Percentiles rank a stretch among this genome's conserved stretches.
phyloP scores from a whole-genome alignment of 495 filamentous ascomycete species.

The Cercophora samala region DNA sequence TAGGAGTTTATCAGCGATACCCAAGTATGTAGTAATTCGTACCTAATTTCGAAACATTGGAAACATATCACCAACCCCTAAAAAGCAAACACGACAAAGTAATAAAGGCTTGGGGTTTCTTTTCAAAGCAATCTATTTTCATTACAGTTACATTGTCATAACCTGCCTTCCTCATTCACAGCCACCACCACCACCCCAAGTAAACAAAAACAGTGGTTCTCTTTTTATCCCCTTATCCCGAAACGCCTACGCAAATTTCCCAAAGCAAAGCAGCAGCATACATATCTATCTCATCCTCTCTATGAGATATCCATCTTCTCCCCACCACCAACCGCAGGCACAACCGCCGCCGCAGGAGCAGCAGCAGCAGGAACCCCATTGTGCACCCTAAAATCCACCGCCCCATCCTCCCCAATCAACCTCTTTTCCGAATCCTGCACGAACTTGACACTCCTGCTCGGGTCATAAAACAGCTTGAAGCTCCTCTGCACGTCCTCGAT shows the following conservation, averaged over 20 bases:
- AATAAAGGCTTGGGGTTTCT: too few species aligned
- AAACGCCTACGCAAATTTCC: conserved; percentile 3
- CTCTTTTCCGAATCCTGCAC: conserved; percentile 86
- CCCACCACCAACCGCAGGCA: conserved; percentile 31
- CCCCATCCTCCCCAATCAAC: conserved; percentile 83
- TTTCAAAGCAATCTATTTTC: background rate
- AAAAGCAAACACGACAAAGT: too few species aligned
- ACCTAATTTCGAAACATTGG: too few species aligned
- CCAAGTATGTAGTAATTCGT: background rate
- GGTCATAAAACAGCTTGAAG: conserved; percentile 91
- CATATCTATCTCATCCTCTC: background rate
- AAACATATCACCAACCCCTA: background rate
- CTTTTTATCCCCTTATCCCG: conserved; percentile 2
- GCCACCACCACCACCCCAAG: background rate
- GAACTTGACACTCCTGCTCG: conserved; percentile 81
- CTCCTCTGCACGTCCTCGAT: conserved; percentile 88
- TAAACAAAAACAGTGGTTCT: background rate
- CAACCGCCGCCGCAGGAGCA: background rate
- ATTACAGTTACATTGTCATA: background rate
- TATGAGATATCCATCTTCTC: conserved; percentile 69
- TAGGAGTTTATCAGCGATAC: background rate
- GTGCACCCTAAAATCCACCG: conserved; percentile 61
- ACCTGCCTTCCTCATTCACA: background rate
- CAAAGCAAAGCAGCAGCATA: background rate
- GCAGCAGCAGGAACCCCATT: conserved; percentile 23